phyloP scores from a whole-genome alignment of 371 early-diverging fungal genomes.

The Mitosporidium daphniae region DNA sequence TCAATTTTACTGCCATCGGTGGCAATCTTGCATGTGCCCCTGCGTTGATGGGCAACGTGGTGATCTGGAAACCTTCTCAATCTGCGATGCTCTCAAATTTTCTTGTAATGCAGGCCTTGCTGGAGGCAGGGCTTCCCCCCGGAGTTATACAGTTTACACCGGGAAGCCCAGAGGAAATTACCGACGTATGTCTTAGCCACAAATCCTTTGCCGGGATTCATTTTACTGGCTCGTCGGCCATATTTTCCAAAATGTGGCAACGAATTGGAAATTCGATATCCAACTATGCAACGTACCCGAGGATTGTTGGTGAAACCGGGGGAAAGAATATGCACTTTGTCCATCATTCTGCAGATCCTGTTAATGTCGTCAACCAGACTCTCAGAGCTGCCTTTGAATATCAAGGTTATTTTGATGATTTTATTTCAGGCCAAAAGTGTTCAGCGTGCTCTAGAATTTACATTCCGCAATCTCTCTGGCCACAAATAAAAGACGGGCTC shows the following conservation, averaged over 20 bases:
- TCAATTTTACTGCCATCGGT: constrained; percentile 94
- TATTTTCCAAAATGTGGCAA: constrained; percentile 68
- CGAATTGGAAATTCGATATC: constrained; percentile 54
- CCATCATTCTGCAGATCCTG: constrained; percentile 28
- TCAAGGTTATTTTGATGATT: too few species aligned
- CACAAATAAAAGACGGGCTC: constrained; percentile 26
- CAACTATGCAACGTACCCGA: constrained; percentile 51
- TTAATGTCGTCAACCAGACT: constrained; percentile 21
- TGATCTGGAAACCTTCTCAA: constrained; percentile 78
- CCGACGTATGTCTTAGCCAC: constrained; percentile 17
- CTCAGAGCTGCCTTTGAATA: constrained; percentile 73
- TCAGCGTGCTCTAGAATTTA: constrained; percentile 63
- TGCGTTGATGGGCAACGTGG: constrained; percentile 71
- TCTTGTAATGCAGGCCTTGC: constrained; percentile 40
- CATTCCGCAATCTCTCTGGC: constrained; percentile 37
- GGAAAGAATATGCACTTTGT: constrained; percentile 89
- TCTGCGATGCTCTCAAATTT: constrained; percentile 55
- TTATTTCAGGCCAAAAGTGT: too few species aligned
- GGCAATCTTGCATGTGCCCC: constrained; percentile 70
- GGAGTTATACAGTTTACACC: constrained; percentile 87
- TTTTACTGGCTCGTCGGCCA: constrained; percentile 67
- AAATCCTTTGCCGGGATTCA: constrained; percentile 75
- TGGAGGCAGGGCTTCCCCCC: constrained; percentile 72
- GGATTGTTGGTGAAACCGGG: constrained; percentile 72
- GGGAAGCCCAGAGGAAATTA: constrained; percentile 38